Evolutionary conservation across 2,329 filamentous ascomycete genomes (phyloP), one percentile per base, ranked within the genome.

Genomic region (Scedosporium minutisporum): DNA sequence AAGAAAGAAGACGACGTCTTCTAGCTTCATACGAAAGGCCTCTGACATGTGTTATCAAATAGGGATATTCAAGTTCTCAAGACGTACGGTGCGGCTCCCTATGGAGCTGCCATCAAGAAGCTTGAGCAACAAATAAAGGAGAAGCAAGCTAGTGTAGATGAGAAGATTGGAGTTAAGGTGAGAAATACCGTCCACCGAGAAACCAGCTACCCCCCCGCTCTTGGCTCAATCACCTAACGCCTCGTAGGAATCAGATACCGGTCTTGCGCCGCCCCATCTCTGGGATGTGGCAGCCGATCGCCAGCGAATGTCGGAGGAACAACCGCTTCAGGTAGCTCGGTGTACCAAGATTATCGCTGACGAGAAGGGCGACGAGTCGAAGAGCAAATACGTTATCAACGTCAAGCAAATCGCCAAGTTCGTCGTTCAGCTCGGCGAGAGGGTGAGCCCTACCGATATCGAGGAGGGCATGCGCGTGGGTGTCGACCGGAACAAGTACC

Each of bases 361-460:
- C 73, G 93, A 96, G 74, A 93, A 95, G 77, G 76, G 76, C n/a
- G 93, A 97, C 74, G 79, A 91, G 65, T 90, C 96, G 66, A 99
- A 99, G 85, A 96, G 90, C 86, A 99, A 97, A 87, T 99, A 99
- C 80, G 93, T 99, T 71, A 99, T 99, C 84, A 99, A 99, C 78
- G 93, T 99, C 69, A 99, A 99, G 82, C 95, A 99, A 77, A 99
- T 99, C 71, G 95, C 95, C 72, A 99, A 99, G 79, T 99, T 99
- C 71, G 95, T 99, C 60, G 95, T 99, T 67, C 95, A 97, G 77
- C 86, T 99, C 61, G 95, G 95, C 69, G 95, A 99, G 74, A 89
- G 95, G 67, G 95, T 99, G 69, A 96, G 90, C 72, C 95, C 95
- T 59, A 97, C 95, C 68, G 95, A 99, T 86, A 99, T 99, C 71